Conservation (phyloP, 1,139 yeast genomes). For the Kurtzmaniella quercitrusa region DNA sequence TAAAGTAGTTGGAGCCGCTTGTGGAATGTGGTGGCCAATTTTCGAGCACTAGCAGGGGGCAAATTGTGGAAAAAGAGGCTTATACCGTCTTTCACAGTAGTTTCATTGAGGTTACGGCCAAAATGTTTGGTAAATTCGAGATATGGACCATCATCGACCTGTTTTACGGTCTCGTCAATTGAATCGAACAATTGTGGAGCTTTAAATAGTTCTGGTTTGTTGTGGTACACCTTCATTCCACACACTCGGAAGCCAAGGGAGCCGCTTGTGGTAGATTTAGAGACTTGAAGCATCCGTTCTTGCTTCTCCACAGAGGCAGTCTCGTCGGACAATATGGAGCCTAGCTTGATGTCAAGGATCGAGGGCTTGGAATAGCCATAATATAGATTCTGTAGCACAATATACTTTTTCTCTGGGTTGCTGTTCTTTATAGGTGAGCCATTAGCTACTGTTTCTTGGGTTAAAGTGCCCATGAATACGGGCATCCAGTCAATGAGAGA, state of each 20-base stretch:
- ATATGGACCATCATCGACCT: constrained; percentile 17
- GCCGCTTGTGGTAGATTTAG: constrained; percentile 76
- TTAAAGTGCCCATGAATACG: constrained; percentile 33
- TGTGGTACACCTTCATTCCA: constrained; percentile 68
- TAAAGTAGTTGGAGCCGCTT: constrained; percentile 60
- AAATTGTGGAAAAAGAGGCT: constrained; percentile 44
- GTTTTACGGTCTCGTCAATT: constrained; percentile 14
- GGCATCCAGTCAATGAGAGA: constrained; percentile 53
- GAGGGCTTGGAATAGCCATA: constrained; percentile 63
- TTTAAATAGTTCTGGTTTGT: constrained; percentile 4
- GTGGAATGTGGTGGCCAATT: constrained; percentile 38
- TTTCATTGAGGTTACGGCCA: constrained; percentile 56
- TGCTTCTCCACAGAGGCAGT: constrained; percentile 55
- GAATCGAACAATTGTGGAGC: constrained; percentile 6
- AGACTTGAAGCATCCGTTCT: constrained; percentile 57
- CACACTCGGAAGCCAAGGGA: constrained; percentile 71
- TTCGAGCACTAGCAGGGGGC: constrained; percentile 22
- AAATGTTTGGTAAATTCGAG: constrained; percentile 58
- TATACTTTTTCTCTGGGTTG: constrained; percentile 21
- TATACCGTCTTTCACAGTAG: constrained; percentile 47
- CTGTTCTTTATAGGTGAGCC: constrained; percentile 3
- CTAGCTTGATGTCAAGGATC: constrained; percentile 80
- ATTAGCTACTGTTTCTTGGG: constrained; percentile 21
- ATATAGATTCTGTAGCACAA: constrained; percentile 75
- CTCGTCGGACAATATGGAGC: constrained; percentile 63